Conservation (phyloP, 345 rosid genomes). For the Rubroshorea leprosula region DNA sequence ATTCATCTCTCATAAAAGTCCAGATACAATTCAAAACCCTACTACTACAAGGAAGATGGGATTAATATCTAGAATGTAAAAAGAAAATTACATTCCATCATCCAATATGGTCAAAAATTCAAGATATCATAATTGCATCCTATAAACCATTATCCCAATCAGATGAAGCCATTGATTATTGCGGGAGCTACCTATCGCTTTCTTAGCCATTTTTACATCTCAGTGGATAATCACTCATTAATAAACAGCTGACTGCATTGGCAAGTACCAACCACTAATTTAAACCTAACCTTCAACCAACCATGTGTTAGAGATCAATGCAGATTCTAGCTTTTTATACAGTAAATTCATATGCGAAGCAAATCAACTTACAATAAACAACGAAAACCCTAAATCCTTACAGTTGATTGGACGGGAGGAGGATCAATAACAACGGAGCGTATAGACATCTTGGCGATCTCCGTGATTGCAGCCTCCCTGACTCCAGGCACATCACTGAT, state of each 20-base stretch:
- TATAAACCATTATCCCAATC: not conserved
- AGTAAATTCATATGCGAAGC: not conserved
- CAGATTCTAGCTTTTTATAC: too few relatives aligned
- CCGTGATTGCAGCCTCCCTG: slow-evolving; percentile 56
- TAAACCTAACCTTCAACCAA: not conserved
- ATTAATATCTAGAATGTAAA: too few relatives aligned
- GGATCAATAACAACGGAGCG: slow-evolving; percentile 45
- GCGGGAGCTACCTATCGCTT: not conserved
- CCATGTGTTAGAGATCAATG: too few relatives aligned
- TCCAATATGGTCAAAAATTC: too few relatives aligned
- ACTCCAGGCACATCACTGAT: slow-evolving; percentile 55
- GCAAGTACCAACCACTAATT: not conserved
- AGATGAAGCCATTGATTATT: not conserved
- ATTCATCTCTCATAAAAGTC: too few relatives aligned
- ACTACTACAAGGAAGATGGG: too few relatives aligned
- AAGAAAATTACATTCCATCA: too few relatives aligned
- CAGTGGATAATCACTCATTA: slow-evolving; percentile 1
- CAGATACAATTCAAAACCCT: too few relatives aligned
- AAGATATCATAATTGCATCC: not conserved
- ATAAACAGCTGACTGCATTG: not conserved
- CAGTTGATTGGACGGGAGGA: slow-evolving; percentile 55
- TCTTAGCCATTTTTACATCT: not conserved
- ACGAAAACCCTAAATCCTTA: slow-evolving; percentile 19
- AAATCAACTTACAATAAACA: not conserved
- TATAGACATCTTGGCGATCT: slow-evolving; percentile 75